These are phyloP conservation scores for Cercospora sp. DNA, from an alignment of 2,329 filamentous ascomycete genomes.

Conservation along the genomic window DNA sequence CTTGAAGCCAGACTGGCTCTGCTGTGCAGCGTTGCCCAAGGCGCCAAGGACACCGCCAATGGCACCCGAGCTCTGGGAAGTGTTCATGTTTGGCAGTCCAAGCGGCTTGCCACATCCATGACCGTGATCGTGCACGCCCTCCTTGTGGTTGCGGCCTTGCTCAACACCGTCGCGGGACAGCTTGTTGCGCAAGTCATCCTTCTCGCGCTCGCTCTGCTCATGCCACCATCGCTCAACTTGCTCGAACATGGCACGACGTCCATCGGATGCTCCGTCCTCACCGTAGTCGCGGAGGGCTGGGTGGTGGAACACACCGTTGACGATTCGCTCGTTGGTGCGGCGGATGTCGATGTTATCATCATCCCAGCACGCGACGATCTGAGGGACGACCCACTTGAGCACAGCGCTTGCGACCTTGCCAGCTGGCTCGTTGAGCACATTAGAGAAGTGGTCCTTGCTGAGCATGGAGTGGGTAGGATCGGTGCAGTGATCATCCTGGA, in stretches of 20 bases:
- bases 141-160: conserved; percentile 79
- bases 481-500: conserved; percentile 71
- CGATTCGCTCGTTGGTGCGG: conserved; percentile 71
- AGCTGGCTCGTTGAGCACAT: conserved; percentile 82
- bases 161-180: conserved; percentile 77
- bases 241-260: conserved; percentile 74
- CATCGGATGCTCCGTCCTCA: conserved; percentile 68
- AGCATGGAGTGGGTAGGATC: conserved; percentile 95
- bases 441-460: conserved; percentile 92
- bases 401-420: conserved; percentile 78
- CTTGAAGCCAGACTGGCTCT: conserved; percentile 37
- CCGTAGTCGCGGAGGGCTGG: conserved; percentile 73
- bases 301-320: conserved; percentile 82
- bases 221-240: conserved; percentile 83
- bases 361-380: conserved; percentile 86
- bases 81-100: conserved; percentile 67
- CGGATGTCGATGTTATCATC: conserved; percentile 70
- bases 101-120: conserved; percentile 83
- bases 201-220: conserved; percentile 61
- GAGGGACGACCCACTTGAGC: conserved; percentile 79
- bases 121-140: conserved; percentile 78
- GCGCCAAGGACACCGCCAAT: conserved; percentile 42
- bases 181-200: conserved; percentile 69
- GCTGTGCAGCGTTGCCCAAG: conserved; percentile 43
- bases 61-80: conserved; percentile 46